These are phyloP conservation scores for Hypoxylon sp. DNA, from an alignment of 2,329 filamentous ascomycete genomes.

Conservation along the genomic window DNA sequence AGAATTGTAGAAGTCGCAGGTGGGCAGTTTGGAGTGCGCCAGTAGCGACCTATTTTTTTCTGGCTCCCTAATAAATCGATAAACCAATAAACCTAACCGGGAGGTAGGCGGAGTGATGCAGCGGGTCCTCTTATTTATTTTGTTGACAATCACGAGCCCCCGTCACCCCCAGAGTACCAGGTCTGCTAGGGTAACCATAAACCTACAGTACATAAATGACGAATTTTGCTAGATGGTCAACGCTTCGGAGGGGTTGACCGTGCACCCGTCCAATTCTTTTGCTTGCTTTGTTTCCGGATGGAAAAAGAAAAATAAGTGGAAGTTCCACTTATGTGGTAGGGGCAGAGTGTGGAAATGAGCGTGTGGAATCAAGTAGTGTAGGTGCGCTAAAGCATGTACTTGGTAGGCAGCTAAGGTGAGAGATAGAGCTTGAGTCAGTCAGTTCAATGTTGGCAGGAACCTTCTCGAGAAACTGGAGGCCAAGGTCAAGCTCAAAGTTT, in stretches of 20 bases:
- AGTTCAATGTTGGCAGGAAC: too few relatives aligned
- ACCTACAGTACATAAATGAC: conserved; percentile 19
- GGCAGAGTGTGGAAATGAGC: conserved; percentile 25
- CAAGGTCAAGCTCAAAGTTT: conserved; percentile 18
- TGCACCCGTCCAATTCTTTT: neutral
- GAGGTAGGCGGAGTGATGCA: conserved; percentile 42
- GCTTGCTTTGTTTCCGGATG: neutral
- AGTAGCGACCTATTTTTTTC: conserved; percentile 39
- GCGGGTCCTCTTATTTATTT: conserved; percentile 46
- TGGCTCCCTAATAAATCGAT: conserved; percentile 34
- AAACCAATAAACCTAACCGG: too few relatives aligned
- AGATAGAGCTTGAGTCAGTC: conserved; percentile 25
- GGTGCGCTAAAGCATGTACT: neutral
- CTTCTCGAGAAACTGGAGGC: conserved; percentile 27
- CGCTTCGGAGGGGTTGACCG: conserved; percentile 18
- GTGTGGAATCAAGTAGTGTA: conserved; percentile 18
- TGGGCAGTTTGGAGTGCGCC: conserved; percentile 42
- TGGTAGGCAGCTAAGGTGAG: conserved; percentile 1
- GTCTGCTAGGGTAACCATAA: conserved; percentile 24
- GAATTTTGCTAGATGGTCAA: conserved; percentile 10
- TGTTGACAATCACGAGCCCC: conserved; percentile 51
- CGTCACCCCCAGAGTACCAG: conserved; percentile 7
- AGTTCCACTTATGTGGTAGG: neutral
- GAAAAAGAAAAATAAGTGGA: neutral
- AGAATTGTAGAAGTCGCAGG: conserved; percentile 47